Base-by-base conservation (phyloP, 805 yeast species). In the Kodamaea kaohsiungensis region DNA sequence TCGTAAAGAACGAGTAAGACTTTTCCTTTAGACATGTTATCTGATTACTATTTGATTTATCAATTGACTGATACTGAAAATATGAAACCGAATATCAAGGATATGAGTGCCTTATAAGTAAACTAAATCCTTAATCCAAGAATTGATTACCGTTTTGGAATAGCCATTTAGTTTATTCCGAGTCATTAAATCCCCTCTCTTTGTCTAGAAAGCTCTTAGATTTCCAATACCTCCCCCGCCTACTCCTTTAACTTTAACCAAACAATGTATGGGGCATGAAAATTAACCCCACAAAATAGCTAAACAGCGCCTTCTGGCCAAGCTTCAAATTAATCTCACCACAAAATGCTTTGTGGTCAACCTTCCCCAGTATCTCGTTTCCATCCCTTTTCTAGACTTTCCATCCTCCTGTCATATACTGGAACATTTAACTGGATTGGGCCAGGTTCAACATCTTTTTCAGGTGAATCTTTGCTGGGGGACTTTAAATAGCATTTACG, bases 1-100 rank as follows among this genome's bases (percentile, higher is more conserved):
- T 72, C 69, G 76, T 84, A 84, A 59, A 84, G 75, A 52, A 84
- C 86, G 53, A 84, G 71, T 58, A 84, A 76, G 53, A 84, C 79
- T 53, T 70, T 72, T 67, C 59, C 59, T 49, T 57, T 57, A 17
- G 45, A 15, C 45, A 40, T 40, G 22, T 17, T 40, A 4, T 22
- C 25, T 6, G 25, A 6, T 22, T 22, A 22, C 19, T 30, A 12
- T 4, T 30, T 30, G 8, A 4, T 13, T 38, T 4, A 38, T 38
- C 19, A 16, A 38, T 38, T 38, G 19, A 15, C 42, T 38, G 42
- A 15, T 38, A 38, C 8, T 38, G 17, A 38, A 7, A 6, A 38
- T 6, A 22, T 22, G 25, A 6, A 22, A 22, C 25, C 42, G 13
- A 16, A 15, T 7, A 16, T 3, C 9, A 13, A 10, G 6, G 18